Evolutionary conservation across 192 early-diverging fungal species (phyloP).

Genomic region (Coemansia pectinata): DNA sequence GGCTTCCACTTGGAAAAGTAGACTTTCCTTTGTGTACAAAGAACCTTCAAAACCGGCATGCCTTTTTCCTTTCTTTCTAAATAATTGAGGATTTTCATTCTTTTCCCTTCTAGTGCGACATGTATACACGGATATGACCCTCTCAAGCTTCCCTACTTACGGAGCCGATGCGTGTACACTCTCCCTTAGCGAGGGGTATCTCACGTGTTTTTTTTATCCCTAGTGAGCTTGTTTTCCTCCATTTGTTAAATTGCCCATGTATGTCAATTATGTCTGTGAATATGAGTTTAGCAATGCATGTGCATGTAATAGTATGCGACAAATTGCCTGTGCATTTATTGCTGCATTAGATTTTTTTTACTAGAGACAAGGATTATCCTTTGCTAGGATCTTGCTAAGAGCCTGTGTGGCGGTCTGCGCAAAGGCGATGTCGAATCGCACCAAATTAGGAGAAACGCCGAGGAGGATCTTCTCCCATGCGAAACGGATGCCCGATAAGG

Average conservation of each 20-base stretch:
- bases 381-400: not conserved
- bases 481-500: not conserved
- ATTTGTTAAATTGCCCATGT: not conserved
- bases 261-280: not conserved
- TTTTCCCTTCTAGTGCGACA: not conserved
- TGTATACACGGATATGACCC: slow-evolving; percentile 3
- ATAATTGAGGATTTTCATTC: not conserved
- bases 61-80: not conserved
- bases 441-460: not conserved
- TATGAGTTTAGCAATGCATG: not conserved
- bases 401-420: not conserved
- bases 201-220: not conserved
- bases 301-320: not conserved
- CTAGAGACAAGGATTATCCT: not conserved
- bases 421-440: not conserved
- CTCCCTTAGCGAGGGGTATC: not conserved
- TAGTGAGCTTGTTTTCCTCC: not conserved
- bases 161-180: not conserved
- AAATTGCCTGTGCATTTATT: not conserved
- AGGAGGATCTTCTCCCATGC: not conserved
- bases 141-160: not conserved
- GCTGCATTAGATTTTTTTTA: not conserved
- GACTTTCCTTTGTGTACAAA: slow-evolving; percentile 9
- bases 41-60: not conserved
- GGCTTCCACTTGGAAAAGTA: not conserved